Percentiles rank a stretch among this genome's conserved stretches.
These are phyloP conservation scores for Erythrobasidium hasegawianum DNA, from an alignment of 1,284 basidiomycete species.

Conservation along the genomic window DNA sequence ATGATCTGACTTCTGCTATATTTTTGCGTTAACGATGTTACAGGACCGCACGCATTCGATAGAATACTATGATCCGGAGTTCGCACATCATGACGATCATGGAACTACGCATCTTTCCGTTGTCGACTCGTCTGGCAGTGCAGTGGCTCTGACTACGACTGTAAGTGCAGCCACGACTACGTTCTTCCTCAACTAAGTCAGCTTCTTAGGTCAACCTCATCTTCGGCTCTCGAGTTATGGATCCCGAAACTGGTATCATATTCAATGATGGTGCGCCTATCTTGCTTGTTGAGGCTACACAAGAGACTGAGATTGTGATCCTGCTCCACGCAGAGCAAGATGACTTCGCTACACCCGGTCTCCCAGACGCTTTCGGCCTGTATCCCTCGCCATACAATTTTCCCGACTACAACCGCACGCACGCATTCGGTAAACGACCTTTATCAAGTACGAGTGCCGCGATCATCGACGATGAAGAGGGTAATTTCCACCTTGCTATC, in stretches of 20 bases:
- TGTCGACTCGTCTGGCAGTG: slow-evolving; percentile 77
- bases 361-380: slow-evolving; percentile 75
- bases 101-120: slow-evolving; percentile 84
- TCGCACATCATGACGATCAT: slow-evolving; percentile 70
- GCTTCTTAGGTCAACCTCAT: slow-evolving; percentile 65
- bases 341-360: slow-evolving; percentile 79
- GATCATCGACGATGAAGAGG: slow-evolving; percentile 70
- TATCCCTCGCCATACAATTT: slow-evolving; percentile 61
- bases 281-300: slow-evolving; percentile 32
- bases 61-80: slow-evolving; percentile 77
- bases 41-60: slow-evolving; percentile 73
- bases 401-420: slow-evolving; percentile 56
- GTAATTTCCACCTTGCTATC: slow-evolving; percentile 65
- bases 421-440: slow-evolving; percentile 62
- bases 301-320: slow-evolving; percentile 9
- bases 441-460: slow-evolving; percentile 76
- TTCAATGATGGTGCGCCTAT: slow-evolving; percentile 66
- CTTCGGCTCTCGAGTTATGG: slow-evolving; percentile 82
- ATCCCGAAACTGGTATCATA: slow-evolving; percentile 77
- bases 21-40: too few species aligned
- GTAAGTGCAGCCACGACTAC: too few species aligned
- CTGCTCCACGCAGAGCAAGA: slow-evolving; percentile 56
- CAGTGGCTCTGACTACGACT: slow-evolving; percentile 76
- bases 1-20: too few species aligned
- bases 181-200: too few species aligned